phyloP scores from a whole-genome alignment of 139 green algal species.

The Edaphochlamys debaryana region DNA sequence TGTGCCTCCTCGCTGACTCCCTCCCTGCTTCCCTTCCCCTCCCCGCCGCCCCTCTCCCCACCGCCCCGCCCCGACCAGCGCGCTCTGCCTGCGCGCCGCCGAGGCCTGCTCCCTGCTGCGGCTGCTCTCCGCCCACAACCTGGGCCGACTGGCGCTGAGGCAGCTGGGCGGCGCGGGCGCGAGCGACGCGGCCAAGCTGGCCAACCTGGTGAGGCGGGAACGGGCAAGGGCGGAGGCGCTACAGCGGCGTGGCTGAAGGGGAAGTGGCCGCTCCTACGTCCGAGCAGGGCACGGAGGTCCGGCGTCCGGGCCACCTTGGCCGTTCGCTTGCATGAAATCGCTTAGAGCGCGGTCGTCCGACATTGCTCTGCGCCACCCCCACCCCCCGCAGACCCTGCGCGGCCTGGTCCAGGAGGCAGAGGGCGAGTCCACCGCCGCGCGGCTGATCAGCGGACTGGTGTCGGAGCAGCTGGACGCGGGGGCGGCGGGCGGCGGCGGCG shows the following conservation, averaged over 20 bases:
- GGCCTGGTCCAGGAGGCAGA: constrained; percentile 69
- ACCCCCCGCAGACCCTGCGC: constrained; percentile 55
- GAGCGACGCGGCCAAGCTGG: constrained; percentile 28
- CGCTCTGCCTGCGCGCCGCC: constrained; percentile 62
- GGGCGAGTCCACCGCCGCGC: constrained; percentile 65
- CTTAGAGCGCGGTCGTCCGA: neutral
- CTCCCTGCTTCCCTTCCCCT: neutral
- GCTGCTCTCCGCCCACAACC: constrained; percentile 54
- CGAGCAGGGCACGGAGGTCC: too few species aligned
- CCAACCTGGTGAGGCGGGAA: constrained; percentile 33
- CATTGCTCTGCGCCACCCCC: neutral
- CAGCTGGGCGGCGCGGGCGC: constrained; percentile 47
- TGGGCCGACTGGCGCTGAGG: constrained; percentile 67
- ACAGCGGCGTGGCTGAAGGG: too few species aligned
- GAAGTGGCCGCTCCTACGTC: too few species aligned
- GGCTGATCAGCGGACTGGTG: constrained; percentile 79
- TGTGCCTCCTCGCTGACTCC: too few species aligned
- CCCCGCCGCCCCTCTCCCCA: neutral
- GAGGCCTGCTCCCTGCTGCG: constrained; percentile 71
- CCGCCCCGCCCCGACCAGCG: constrained; percentile 8
- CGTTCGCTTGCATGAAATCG: too few species aligned
- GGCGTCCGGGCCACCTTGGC: too few species aligned
- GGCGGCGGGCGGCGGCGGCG: neutral
- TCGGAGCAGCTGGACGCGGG: constrained; percentile 64
- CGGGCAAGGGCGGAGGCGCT: too few species aligned